Evolutionary conservation across 116 monocot species (phyloP), one percentile per base, ranked within the genome.

Genomic region (Papilionanthe hybrid): DNA sequence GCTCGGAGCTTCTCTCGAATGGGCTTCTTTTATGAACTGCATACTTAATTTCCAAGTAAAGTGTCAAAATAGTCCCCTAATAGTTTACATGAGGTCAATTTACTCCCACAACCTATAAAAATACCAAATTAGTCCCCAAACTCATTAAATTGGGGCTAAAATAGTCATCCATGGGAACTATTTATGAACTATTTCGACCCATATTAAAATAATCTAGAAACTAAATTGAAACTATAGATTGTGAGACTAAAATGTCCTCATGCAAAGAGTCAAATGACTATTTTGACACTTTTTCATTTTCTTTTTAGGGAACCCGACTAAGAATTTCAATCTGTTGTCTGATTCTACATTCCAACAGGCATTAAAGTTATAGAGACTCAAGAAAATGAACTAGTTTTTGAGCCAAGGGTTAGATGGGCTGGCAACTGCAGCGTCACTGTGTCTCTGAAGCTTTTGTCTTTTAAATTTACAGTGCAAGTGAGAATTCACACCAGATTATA

Each of bases 301-400:
- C 19, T 27, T 65, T 37, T 57, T 76, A 15, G 27, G 20, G 20
- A 27, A 41, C 4, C 13, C 69, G 13, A 15, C 45, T 63, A 63
- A 63, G 63, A 53, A 4, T 13, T 13, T 9, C 23, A 25, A 20
- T 63, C 8, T 42, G 20, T 17, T 78, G 12, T 78, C 67, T 50
- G 9, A 47, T 63, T 63, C 74, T 82, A 15, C 78, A 10, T 12
- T 74, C 7, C 76, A 77, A 44, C 77, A 96, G 96, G 96, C n/a
- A 80, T 96, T 43, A 96, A 94, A 82, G 87, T 94, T 44, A 75
- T 89, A 85, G 92, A 92, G 71, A 86, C 88, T 79, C 87, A 89
- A 81, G 94, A 89, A 56, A 96, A 88, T 80, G 82, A 89, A 71
- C 74, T 94, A 81, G 86, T 94, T 42, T 72, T 96, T 60, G 89